Base-by-base conservation (phyloP, 441 rosid species). In the Codiaeum variegatum region DNA sequence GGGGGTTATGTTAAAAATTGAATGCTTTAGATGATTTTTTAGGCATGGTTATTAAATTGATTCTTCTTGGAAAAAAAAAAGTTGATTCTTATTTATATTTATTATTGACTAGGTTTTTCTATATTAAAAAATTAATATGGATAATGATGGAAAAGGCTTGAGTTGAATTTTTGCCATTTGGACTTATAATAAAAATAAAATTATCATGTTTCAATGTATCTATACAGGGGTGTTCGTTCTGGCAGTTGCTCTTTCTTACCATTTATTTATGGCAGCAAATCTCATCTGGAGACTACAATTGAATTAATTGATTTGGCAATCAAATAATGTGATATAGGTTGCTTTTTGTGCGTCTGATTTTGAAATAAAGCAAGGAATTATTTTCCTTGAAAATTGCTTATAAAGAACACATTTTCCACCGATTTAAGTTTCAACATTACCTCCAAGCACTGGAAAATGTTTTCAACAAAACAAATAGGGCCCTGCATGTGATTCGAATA, bases 231-330 rank as follows among this genome's bases (percentile, higher is more conserved):
- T n/a, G n/a, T n/a, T n/a, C n/a, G n/a, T n/a, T n/a, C n/a, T n/a
- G n/a, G n/a, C n/a, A n/a, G 59, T 46, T 71, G 76, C 66, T 63
- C 60, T 6, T 71, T 79, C 62, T 65, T 73, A 24, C 82, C 74
- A 34, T 58, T 55, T 31, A 24, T 21, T 16, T 19, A 52, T 29
- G 11, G 67, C 42, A n/a, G 55, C 3, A 34, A 32, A 19, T 8
- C 18, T 28, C 51, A 49, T 34, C 36, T 10, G 6, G 52, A 42
- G 2, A 64, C 52, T 19, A 56, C 24, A 59, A n/a, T 21, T 19
- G 66, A 32, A 42, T 15, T 1, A 6, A 8, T 31, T 3, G 19
- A 59, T 1, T 59, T 69, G 64, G 66, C 73, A 3, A n/a, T 70
- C n/a, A 26, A 0, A 58, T 42, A 70, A 40, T 40, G 44, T 40